Evolutionary conservation across 2,329 filamentous ascomycete species (phyloP).

Genomic region (Diaporthe citri): DNA sequence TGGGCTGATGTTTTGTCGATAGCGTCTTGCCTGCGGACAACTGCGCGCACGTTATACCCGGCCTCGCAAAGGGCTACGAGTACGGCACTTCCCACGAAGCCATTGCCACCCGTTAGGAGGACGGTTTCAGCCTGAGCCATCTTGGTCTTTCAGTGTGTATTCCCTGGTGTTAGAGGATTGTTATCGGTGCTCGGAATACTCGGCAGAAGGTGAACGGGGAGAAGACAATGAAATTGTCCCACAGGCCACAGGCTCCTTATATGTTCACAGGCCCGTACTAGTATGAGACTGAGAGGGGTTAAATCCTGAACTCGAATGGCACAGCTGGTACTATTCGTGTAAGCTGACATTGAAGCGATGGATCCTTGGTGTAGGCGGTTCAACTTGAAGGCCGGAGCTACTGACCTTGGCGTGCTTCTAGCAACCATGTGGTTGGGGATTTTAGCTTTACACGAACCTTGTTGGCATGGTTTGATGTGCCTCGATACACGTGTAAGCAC

Average conservation of each 20-base stretch:
- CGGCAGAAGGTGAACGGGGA: not conserved
- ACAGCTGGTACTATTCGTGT: not conserved
- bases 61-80: slow-evolving; percentile 31
- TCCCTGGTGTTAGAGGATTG: not conserved
- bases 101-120: slow-evolving; percentile 31
- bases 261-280: not conserved
- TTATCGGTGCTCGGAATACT: not conserved
- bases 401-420: not conserved
- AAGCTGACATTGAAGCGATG: not conserved
- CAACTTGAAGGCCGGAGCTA: not conserved
- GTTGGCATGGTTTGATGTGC: not conserved
- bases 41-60: slow-evolving; percentile 25
- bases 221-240: not conserved
- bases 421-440: not conserved
- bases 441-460: not conserved
- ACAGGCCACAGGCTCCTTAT: not conserved
- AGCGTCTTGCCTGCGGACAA: slow-evolving; percentile 32
- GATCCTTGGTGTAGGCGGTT: not conserved
- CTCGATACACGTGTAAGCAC: not conserved
- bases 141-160: not conserved
- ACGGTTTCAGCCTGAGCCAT: slow-evolving; percentile 12
- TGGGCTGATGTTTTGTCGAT: slow-evolving; percentile 15
- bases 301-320: not conserved
- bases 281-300: not conserved
- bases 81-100: slow-evolving; percentile 24